A percentile compares a stretch with the other conserved stretches of the same genome.
These are phyloP conservation scores for Fraxinus ornus DNA, from an alignment of 305 asterid genomes.

Conservation along the genomic window DNA sequence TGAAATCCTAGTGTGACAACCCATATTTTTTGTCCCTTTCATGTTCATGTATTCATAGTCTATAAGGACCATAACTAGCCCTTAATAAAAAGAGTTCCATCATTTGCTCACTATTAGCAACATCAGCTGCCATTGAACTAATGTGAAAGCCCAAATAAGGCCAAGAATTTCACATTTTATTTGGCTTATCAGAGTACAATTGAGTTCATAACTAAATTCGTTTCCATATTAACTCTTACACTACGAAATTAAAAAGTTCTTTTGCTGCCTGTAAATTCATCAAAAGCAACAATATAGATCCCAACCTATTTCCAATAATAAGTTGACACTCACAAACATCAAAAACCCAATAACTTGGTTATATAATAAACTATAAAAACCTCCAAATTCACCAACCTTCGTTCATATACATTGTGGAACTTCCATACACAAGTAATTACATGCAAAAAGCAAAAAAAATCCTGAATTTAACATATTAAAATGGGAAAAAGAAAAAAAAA, in stretches of 20 bases:
- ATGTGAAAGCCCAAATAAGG: not conserved
- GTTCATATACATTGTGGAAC: conserved; percentile 3
- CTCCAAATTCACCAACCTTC: not conserved
- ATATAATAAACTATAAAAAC: not conserved
- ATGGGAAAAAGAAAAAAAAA: not conserved
- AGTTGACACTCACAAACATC: not conserved
- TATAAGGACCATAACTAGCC: conserved; percentile 4
- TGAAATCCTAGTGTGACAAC: not conserved
- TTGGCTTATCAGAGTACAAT: not conserved
- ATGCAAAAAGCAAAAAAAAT: not conserved
- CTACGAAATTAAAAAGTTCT: not conserved
- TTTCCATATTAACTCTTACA: not conserved
- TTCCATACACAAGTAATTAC: not conserved
- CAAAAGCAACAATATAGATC: not conserved
- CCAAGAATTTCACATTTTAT: not conserved
- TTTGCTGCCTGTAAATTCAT: not conserved
- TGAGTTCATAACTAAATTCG: not conserved
- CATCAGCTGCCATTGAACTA: not conserved
- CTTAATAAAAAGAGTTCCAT: not conserved
- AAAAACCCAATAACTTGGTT: not conserved
- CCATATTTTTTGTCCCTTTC: not conserved
- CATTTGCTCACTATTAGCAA: not conserved
- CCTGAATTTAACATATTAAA: not conserved
- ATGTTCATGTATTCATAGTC: not conserved
- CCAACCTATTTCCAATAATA: not conserved